These are phyloP conservation scores for Aquilaria malaccensis DNA, from an alignment of 345 rosid genomes.

Conservation along the genomic window DNA sequence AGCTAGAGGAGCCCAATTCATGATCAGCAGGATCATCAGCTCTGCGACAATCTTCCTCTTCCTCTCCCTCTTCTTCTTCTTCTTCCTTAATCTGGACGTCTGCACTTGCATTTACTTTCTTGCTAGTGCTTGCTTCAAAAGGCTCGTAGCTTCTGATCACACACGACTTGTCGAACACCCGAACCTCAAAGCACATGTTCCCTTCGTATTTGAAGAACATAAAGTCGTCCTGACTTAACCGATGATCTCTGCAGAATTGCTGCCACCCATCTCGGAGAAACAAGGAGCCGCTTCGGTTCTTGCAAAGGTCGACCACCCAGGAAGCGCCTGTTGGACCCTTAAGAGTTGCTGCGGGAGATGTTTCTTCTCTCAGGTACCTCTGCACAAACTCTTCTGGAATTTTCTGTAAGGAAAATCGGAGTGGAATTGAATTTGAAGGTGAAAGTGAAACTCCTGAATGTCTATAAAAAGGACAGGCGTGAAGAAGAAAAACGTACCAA, in stretches of 20 bases:
- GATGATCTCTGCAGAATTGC: constrained; percentile 12
- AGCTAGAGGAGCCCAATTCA: background rate
- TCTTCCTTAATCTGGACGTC: background rate
- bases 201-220: constrained; percentile 11
- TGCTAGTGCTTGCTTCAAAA: background rate
- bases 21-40: background rate
- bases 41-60: background rate
- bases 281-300: background rate
- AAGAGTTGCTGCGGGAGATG: background rate
- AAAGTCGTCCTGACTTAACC: constrained; percentile 2
- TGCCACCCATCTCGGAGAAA: constrained; percentile 19
- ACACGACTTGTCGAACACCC: constrained; percentile 9
- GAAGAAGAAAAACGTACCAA: background rate
- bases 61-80: background rate
- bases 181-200: constrained; percentile 12
- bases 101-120: background rate
- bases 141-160: background rate
- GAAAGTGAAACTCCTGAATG: background rate
- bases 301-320: constrained; percentile 6
- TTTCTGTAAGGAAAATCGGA: background rate
- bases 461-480: background rate
- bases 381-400: constrained; percentile 1
- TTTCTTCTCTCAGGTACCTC: constrained; percentile 1
- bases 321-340: constrained; percentile 7
- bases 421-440: background rate